phyloP scores from a whole-genome alignment of 768 basidiomycete species.

The Leccinum boreale region DNA sequence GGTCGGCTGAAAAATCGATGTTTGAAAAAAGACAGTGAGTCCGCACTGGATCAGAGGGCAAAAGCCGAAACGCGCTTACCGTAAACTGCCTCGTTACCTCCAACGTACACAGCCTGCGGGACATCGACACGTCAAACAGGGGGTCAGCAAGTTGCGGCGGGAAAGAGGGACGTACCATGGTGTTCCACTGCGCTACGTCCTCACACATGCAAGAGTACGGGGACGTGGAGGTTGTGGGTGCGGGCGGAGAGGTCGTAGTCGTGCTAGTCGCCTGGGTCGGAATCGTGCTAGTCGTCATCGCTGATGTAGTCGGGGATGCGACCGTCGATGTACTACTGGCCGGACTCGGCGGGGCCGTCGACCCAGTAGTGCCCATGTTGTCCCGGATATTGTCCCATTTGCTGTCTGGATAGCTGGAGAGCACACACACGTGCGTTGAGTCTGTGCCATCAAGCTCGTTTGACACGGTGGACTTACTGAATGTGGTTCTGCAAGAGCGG shows the following conservation, averaged over 20 bases:
- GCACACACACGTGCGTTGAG: not conserved
- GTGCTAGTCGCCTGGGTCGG: not conserved
- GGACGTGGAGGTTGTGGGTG: constrained; percentile 5
- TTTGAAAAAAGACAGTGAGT: not conserved
- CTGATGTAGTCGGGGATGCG: not conserved
- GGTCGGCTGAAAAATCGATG: constrained; percentile 30
- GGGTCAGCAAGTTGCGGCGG: not conserved
- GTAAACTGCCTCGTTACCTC: constrained; percentile 40
- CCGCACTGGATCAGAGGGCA: not conserved
- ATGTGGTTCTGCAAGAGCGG: constrained; percentile 49
- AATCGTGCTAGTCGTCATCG: not conserved
- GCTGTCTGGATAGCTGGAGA: constrained; percentile 56
- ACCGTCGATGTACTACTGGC: constrained; percentile 12
- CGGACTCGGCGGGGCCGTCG: constrained; percentile 18
- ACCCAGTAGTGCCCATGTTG: constrained; percentile 48
- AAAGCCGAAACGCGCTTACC: constrained; percentile 28
- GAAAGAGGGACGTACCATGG: constrained; percentile 16
- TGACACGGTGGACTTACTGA: constrained; percentile 31
- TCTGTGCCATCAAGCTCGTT: not conserved
- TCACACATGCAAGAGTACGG: constrained; percentile 36
- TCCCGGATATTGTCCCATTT: constrained; percentile 68
- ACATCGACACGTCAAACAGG: not conserved
- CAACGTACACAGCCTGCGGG: constrained; percentile 30
- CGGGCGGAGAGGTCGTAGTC: constrained; percentile 1
- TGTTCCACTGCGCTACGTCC: constrained; percentile 41